phyloP scores from a whole-genome alignment of 2,329 filamentous ascomycete species.

The Ophiognomonia clavigignenti-juglandacearum region DNA sequence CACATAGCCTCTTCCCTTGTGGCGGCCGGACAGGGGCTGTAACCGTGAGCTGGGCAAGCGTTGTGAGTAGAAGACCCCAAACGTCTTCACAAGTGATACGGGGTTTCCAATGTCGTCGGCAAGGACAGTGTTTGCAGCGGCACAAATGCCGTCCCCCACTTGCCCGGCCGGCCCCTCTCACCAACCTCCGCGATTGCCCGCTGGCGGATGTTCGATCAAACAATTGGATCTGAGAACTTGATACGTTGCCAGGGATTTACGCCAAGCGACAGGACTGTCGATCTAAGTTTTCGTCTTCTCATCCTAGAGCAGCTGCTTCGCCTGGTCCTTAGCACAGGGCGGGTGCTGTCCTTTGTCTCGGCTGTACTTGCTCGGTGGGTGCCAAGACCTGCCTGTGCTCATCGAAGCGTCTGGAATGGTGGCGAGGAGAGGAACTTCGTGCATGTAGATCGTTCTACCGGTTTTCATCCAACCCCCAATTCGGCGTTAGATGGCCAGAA shows the following conservation, averaged over 20 bases:
- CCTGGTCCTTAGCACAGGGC: conserved; percentile 15
- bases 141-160: conserved; percentile 16
- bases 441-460: conserved; percentile 24
- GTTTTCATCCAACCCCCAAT: conserved; percentile 21
- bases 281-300: conserved; percentile 2
- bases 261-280: conserved; percentile 2
- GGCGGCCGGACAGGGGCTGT: background rate
- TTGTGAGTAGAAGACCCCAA: conserved; percentile 1
- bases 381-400: conserved; percentile 1
- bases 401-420: conserved; percentile 14
- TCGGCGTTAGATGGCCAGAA: conserved; percentile 14
- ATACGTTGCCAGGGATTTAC: conserved; percentile 6
- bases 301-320: conserved; percentile 1
- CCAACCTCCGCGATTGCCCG: conserved; percentile 7
- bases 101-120: background rate
- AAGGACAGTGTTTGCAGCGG: conserved; percentile 5
- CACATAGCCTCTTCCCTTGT: conserved; percentile 9
- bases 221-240: conserved; percentile 10
- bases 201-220: conserved; percentile 9
- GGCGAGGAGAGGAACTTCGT: conserved; percentile 22
- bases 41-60: background rate
- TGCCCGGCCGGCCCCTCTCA: background rate
- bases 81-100: background rate
- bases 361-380: background rate
- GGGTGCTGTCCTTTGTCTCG: conserved; percentile 8